These are phyloP conservation scores for Beauveria rudraprayagi DNA, from an alignment of 2,329 filamentous ascomycete genomes.

Conservation along the genomic window DNA sequence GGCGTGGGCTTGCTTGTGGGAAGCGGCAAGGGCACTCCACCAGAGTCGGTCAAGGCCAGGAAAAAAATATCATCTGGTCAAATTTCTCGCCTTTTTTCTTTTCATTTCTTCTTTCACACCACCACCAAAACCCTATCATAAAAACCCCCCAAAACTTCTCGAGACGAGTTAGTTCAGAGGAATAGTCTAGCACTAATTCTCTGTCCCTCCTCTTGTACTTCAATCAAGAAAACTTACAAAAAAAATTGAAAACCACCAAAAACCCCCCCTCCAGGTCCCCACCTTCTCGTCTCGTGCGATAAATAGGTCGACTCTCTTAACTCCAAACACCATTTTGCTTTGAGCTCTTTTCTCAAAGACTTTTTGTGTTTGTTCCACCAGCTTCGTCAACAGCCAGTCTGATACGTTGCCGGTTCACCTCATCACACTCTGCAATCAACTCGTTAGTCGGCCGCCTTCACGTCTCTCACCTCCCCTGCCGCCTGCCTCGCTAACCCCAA, in stretches of 20 bases:
- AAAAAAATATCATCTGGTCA: conserved; percentile 26
- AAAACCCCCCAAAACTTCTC: conserved; percentile 32
- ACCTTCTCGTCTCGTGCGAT: conserved; percentile 16
- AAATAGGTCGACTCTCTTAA: conserved; percentile 6
- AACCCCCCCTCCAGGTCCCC: conserved; percentile 46
- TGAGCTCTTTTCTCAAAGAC: conserved; percentile 21
- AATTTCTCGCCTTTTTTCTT: conserved; percentile 29
- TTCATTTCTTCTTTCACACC: conserved; percentile 34
- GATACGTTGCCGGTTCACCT: conserved; percentile 16
- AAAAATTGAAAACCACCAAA: conserved; percentile 52
- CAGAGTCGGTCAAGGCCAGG: conserved; percentile 20
- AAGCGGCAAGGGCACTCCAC: conserved; percentile 12
- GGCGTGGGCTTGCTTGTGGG: conserved; percentile 7
- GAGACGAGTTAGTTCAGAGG: conserved; percentile 45
- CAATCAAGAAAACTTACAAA: conserved; percentile 47
- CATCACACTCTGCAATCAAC: conserved; percentile 11
- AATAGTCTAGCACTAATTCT: conserved; percentile 52
- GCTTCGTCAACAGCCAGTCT: conserved; percentile 19
- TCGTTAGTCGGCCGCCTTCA: neutral
- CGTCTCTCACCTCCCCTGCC: neutral
- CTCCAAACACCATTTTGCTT: conserved; percentile 15
- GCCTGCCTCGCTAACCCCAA: conserved; percentile 8
- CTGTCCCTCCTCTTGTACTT: conserved; percentile 49
- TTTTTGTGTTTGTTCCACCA: conserved; percentile 21
- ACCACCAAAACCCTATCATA: conserved; percentile 42